These are phyloP conservation scores for Entonaema liquescens DNA, from an alignment of 495 filamentous ascomycete species.

Conservation along the genomic window DNA sequence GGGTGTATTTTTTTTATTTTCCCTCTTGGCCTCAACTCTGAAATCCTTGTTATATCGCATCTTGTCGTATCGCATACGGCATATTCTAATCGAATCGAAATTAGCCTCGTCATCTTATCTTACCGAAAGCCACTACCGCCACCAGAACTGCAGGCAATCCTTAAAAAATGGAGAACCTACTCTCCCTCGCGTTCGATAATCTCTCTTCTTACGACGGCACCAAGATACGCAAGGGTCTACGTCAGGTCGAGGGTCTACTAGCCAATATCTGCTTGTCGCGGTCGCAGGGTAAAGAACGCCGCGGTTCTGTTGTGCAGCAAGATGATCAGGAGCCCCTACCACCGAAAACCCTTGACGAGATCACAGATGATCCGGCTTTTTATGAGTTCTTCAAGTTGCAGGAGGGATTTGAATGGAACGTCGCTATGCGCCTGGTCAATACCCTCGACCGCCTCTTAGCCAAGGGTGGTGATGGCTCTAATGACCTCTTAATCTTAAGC, in stretches of 20 bases:
- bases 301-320: slow-evolving; percentile 81
- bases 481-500: slow-evolving; percentile 88
- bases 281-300: slow-evolving; percentile 72
- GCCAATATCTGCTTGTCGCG: slow-evolving; percentile 92
- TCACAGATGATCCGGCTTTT: slow-evolving; percentile 88
- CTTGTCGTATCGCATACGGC: slow-evolving; percentile 17
- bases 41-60: neutral
- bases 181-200: slow-evolving; percentile 95
- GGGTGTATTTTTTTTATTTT: slow-evolving; percentile 34
- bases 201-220: slow-evolving; percentile 88
- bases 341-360: slow-evolving; percentile 69
- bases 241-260: slow-evolving; percentile 93
- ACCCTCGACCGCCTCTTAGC: slow-evolving; percentile 90
- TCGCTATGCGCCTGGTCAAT: slow-evolving; percentile 83
- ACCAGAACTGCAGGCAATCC: neutral
- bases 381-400: slow-evolving; percentile 96
- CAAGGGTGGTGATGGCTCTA: slow-evolving; percentile 78
- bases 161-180: slow-evolving; percentile 81
- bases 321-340: slow-evolving; percentile 52
- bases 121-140: slow-evolving; percentile 1
- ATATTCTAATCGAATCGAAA: neutral
- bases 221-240: slow-evolving; percentile 92
- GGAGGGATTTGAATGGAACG: slow-evolving; percentile 98
- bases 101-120: neutral
- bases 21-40: slow-evolving; percentile 4